Evolutionary conservation across 179 eudicot species (phyloP), one percentile per base, ranked within the genome.

Genomic region (Corrigiola litoralis): DNA sequence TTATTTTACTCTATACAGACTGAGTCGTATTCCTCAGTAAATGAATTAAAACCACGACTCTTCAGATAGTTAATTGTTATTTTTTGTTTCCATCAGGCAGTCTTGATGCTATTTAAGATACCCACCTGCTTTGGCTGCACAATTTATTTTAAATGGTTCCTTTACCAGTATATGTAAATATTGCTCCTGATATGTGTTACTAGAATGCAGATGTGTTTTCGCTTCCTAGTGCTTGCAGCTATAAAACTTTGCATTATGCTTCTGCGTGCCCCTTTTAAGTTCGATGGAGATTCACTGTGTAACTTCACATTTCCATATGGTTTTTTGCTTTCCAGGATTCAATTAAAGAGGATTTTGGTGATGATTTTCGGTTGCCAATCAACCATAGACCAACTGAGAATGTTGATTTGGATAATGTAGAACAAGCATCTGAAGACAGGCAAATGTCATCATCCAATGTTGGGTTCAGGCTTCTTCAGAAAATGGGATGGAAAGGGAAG

Each of bases 401-500:
- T 56, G 87, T 83, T 37, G 86, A 90, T 81, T 71, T 86, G 31
- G 95, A 88, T 25, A 75, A 88, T 75, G 95, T 88, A 59, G 96
- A 88, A 61, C 97, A 88, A 81, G 97, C 94, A 68, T 91, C 97
- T 16, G 66, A 88, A 68, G 97, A 91, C 69, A 88, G 80, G 65
- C 82, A 85, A 33, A 61, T 88, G 85, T 67, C 87, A 44, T 84
- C 96, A 57, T 86, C 97, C 20, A 91, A 88, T 70, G 61, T 84
- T 61, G 97, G 97, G 33, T 91, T 83, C 72, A 85, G 79, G 81
- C 91, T 91, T 75, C 90, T 91, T 36, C 95, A 88, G 73, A 91
- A 90, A 77, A 88, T 91, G 95, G 97, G 97, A 32, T 88, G 97
- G 97, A 91, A 86, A 79, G 97, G 97, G 32, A 86, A 86, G 70